A percentile compares a stretch with the other conserved stretches of the same genome.
These are phyloP conservation scores for Austroboletus niveus DNA, from an alignment of 1,284 basidiomycete species.

Conservation along the genomic window DNA sequence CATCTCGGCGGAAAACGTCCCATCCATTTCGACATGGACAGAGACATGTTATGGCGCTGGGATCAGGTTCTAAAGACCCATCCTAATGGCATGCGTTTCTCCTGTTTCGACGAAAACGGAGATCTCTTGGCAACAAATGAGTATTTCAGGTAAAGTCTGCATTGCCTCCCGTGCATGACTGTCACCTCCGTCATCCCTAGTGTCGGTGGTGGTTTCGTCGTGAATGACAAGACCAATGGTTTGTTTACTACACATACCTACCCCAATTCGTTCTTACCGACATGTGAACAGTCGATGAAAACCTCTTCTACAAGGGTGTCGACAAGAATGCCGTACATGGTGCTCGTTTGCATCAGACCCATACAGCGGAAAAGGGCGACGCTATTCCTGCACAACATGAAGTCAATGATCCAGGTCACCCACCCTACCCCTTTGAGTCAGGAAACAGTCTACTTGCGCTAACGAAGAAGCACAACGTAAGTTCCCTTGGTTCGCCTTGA, in stretches of 20 bases:
- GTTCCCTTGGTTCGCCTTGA: conserved; percentile 22
- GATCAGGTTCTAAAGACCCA: conserved; percentile 79
- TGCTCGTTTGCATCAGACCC: conserved; percentile 72
- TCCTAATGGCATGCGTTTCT: conserved; percentile 92
- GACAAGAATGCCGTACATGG: conserved; percentile 78
- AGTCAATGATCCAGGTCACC: conserved; percentile 44
- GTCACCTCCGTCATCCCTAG: conserved; percentile 34
- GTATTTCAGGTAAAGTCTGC: conserved; percentile 66
- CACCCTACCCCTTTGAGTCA: conserved; percentile 84
- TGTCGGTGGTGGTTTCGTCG: conserved; percentile 89
- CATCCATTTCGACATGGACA: conserved; percentile 83
- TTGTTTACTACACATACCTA: neutral
- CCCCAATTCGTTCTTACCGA: conserved; percentile 5
- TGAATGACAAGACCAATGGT: conserved; percentile 86
- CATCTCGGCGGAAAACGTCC: conserved; percentile 70
- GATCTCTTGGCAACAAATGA: conserved; percentile 92
- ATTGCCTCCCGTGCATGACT: neutral
- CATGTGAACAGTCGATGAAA: conserved; percentile 71
- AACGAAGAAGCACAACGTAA: conserved; percentile 81
- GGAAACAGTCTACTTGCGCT: conserved; percentile 77
- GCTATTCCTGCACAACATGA: conserved; percentile 13
- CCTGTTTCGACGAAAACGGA: conserved; percentile 78
- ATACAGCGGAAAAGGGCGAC: conserved; percentile 39
- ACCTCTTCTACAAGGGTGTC: conserved; percentile 96
- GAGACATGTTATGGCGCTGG: conserved; percentile 91